Evolutionary conservation across 148 eudicot genomes (phyloP), one percentile per base, ranked within the genome.

Genomic region (Bassia scoparia): DNA sequence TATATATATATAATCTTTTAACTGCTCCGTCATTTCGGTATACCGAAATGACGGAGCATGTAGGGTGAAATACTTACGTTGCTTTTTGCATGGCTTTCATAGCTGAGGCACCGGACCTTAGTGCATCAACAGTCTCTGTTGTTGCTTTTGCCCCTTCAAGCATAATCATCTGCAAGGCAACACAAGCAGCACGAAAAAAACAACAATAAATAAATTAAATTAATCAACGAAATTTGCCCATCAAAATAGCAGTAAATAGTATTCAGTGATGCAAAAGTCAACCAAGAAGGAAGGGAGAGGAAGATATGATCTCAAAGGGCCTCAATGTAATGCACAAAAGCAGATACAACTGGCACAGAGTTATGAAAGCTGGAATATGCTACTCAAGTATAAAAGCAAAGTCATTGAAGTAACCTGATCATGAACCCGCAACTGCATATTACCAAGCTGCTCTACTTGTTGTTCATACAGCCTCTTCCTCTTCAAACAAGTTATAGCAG

Each of bases 11-110:
- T n/a, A n/a, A n/a, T n/a, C n/a, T n/a, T n/a, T n/a, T n/a, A n/a
- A n/a, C n/a, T n/a, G n/a, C n/a, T n/a, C n/a, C n/a, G n/a, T n/a
- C n/a, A n/a, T n/a, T n/a, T n/a, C n/a, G n/a, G n/a, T n/a, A n/a
- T n/a, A n/a, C n/a, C n/a, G n/a, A n/a, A n/a, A n/a, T n/a, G n/a
- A n/a, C n/a, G n/a, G n/a, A 68, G 35, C 43, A 48, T 14, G 30
- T 17, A 58, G 37, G 41, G 49, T 29, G 27, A 38, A 37, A 15
- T 35, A 88, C 97, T 85, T 83, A 90, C 93, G 92, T 90, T 48
- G 93, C 90, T 80, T 90, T 92, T 61, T 92, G 97, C 97, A 92
- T 90, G 64, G 93, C 87, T 74, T 92, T 89, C 97, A 92, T 92
- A 76, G 97, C 93, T 56, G 90, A 74, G 68, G 97, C 97, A 74